Evolutionary conservation across 2,329 filamentous ascomycete genomes (phyloP), one percentile per base, ranked within the genome.

Genomic region (Clonostachys sp.): DNA sequence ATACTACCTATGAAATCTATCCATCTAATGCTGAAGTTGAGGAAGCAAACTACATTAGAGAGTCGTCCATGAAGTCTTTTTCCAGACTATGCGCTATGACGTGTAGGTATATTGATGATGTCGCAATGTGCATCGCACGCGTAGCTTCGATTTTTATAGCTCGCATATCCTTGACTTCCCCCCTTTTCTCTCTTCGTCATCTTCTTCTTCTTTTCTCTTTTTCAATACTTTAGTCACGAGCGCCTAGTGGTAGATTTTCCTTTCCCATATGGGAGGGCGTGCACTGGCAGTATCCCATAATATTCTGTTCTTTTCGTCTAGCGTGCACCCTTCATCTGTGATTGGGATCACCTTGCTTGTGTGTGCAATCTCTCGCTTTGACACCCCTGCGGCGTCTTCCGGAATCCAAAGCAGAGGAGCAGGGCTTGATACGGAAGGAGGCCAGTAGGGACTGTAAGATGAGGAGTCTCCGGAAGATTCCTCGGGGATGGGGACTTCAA

Each of bases 391-490:
- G 2, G 75, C 71, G 60, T 94, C 88, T 46, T 78, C 75, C 1
- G 88, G 88, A 33, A 94, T 82, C 88, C 88, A 94, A 30, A 94
- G 72, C 9, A 83, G 68, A 5, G 85, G 85, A 0, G 79, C 67
- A 36, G 75, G 68, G 45, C 76, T 71, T 41, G 69, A 78, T 61
- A 89, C 81, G 9, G 84, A 78, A 0, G 88, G 87, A 54, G 89
- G 83, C 65, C 76, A 81, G 65, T 90, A 94, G 0, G 87, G 87
- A 45, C 86, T 75, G 6, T 73, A 67, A 30, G 24, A 10, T 10
- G 24, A 30, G 24, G 9, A 30, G 24, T 10, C 10, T 4, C 9
- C 24, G 6, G 24, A 30, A 9, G 24, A 30, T 61, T 86, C 84
- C 1, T 81, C 67, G 71, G 1, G 80, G 63, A 61, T 94, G 78